phyloP scores from a whole-genome alignment of 2,329 filamentous ascomycete genomes.

The Dothideomycetes sp. region DNA sequence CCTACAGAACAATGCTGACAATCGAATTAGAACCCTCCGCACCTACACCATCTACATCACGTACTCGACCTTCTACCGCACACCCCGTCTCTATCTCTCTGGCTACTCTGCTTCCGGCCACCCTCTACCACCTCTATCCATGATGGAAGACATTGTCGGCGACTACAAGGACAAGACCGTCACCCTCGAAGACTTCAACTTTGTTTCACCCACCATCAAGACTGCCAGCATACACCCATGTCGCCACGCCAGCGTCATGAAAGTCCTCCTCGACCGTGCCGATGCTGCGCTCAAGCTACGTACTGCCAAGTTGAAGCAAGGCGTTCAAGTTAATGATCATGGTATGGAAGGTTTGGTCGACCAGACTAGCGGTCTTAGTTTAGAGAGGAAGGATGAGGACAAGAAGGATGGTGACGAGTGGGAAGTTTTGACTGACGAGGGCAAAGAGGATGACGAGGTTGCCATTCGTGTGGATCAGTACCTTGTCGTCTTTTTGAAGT shows the following conservation, averaged over 20 bases:
- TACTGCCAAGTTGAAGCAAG: constrained; percentile 63
- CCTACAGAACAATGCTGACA: constrained; percentile 13
- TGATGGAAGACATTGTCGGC: constrained; percentile 96
- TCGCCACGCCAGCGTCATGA: constrained; percentile 97
- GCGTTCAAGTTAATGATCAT: constrained; percentile 38
- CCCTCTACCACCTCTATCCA: constrained; percentile 69
- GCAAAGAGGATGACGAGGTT: constrained; percentile 61
- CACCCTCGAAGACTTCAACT: constrained; percentile 93
- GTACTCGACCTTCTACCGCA: constrained; percentile 94
- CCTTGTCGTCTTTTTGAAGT: constrained; percentile 78
- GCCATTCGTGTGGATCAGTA: constrained; percentile 85
- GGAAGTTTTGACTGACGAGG: constrained; percentile 49
- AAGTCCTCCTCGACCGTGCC: constrained; percentile 87
- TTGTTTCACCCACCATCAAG: constrained; percentile 83
- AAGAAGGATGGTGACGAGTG: constrained; percentile 48
- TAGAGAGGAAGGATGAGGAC: constrained; percentile 49
- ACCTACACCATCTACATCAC: constrained; percentile 99
- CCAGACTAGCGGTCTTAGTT: constrained; percentile 52
- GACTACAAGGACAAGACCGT: constrained; percentile 99
- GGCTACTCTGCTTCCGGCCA: constrained; percentile 59
- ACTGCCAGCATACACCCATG: constrained; percentile 96
- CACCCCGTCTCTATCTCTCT: constrained; percentile 87
- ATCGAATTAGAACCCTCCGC: constrained; percentile 57
- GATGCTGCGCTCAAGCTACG: constrained; percentile 87
- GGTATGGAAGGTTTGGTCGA: constrained; percentile 84